Evolutionary conservation across 352 stramenopile species (phyloP).

Genomic region (Globisporangium apiculatum): DNA sequence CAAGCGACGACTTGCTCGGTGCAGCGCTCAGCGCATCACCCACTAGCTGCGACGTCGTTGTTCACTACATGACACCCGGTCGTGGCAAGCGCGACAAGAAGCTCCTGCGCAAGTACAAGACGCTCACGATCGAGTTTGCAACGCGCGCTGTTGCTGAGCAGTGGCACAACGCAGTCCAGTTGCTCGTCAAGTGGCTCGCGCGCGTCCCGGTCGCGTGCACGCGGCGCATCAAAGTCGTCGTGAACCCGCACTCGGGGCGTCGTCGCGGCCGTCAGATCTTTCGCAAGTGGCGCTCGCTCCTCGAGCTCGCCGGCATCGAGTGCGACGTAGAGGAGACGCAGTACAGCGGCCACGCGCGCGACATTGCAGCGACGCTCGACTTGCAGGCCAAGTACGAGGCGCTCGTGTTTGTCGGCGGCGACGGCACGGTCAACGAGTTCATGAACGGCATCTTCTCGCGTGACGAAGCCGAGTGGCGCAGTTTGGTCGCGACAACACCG

Average conservation of each 20-base stretch:
- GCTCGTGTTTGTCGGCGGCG: slow-evolving; percentile 70
- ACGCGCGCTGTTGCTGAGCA: slow-evolving; percentile 19
- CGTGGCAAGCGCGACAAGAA: slow-evolving; percentile 42
- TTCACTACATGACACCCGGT: slow-evolving; percentile 66
- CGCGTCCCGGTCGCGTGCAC: slow-evolving; percentile 43
- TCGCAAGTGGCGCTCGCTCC: slow-evolving; percentile 45
- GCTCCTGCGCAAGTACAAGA: slow-evolving; percentile 48
- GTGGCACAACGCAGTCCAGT: slow-evolving; percentile 36
- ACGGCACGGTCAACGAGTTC: slow-evolving; percentile 81
- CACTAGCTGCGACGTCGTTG: slow-evolving; percentile 13
- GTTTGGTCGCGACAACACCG: slow-evolving; percentile 62
- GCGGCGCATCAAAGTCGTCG: slow-evolving; percentile 65
- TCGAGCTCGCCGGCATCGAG: slow-evolving; percentile 56
- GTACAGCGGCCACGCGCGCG: slow-evolving; percentile 62
- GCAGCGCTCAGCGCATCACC: slow-evolving; percentile 12
- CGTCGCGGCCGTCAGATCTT: slow-evolving; percentile 57
- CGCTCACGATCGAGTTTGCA: slow-evolving; percentile 28
- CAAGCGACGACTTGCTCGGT: slow-evolving; percentile 49
- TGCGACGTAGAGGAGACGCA: slow-evolving; percentile 74
- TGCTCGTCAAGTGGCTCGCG: slow-evolving; percentile 64
- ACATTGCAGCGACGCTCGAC: slow-evolving; percentile 58
- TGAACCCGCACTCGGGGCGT: slow-evolving; percentile 68
- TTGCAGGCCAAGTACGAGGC: slow-evolving; percentile 60
- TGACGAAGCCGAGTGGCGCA: slow-evolving; percentile 64
- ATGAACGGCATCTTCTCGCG: slow-evolving; percentile 75